Base-by-base conservation (phyloP, 805 yeast species). In the Yarrowia hollandica region DNA sequence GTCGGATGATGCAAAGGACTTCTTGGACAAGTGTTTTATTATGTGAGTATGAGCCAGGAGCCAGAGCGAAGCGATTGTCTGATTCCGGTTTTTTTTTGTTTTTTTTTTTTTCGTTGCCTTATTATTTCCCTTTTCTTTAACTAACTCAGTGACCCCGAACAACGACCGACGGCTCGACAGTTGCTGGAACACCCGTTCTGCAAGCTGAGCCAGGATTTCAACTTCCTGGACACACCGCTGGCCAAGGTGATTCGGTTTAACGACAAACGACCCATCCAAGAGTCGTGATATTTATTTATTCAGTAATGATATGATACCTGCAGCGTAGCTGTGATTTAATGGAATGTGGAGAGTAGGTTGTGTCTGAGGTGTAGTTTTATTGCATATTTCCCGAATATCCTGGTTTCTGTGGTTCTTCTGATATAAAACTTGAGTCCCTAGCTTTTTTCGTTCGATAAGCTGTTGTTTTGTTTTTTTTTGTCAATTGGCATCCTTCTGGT, bases 151-250 rank as follows among this genome's bases (percentile, higher is more conserved):
- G 87, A 92, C 66, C 91, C 99, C 0, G 85, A 83, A n/a, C 72
- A 77, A 64, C 77, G 99, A 66, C 99, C 98, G 0, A 92, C 97
- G 0, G 97, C 97, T 0, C 77, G 75, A 44, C 77, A 79, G 44
- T 72, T 91, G 16, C 69, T 84, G 44, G 64, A 73, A 4, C 84
- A 88, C 68, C 74, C 75, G 16, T 84, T 86, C 66, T 77, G 82
- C 67, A 62, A 59, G 12, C 71, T 70, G 1, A 75, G 75, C 48
- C 62, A 70, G 0, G 58, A 65, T 4, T 86, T 83, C 67, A 71
- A 72, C 25, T 86, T 86, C 65, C 67, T 72, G 18, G 71, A 76
- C 14, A 85, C 91, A 0, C 74, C 76, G 62, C 71, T 86, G 55
- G 84, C 86, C 1, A 72, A 76, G 58, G 71, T 81, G 69, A 84